Base-by-base conservation (phyloP, 176 grass and related monocot genomes). In the barley (Hordeum vulgare) region DNA sequence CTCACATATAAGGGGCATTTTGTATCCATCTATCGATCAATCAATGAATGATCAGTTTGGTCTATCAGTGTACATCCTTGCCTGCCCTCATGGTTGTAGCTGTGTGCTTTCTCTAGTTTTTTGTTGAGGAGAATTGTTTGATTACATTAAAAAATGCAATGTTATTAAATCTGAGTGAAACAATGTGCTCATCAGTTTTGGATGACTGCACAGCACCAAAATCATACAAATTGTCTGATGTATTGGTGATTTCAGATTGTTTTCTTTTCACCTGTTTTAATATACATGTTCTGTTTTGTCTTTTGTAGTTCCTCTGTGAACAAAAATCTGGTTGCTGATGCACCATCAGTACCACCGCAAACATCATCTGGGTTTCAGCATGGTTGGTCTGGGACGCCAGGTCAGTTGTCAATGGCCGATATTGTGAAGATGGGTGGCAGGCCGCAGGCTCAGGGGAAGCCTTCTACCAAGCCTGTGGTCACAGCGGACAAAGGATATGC, bases 361-460 rank as follows among this genome's bases (percentile, higher is more conserved):
- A 54, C 79, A 62, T 85, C 89, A 65, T 88, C 89, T 87, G 89
- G 83, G 29, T 84, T 93, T 86, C 97, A 92, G 83, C 86, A 91
- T 17, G 74, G 84, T 81, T 96, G 93, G 93, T 90, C 91, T 70
- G 97, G 93, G 75, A 69, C 82, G 1, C 86, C 91, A 34, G 97
- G 93, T 80, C 93, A 92, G 66, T 47, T 92, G 75, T 99, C 97
- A 8, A 92, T 99, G 97, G 97, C 93, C 4, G 97, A 99, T 88
- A 89, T 99, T 80, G 97, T 99, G 29, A 96, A 96, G 86, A 96
- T 89, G 93, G 93, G 51, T 21, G 51, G 97, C 9, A 83, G 88
- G 61, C 88, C 93, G 78, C 89, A 92, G 80, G 78, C 93, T 86
- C 89, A 92, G 80, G 78, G 18, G 23, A 99, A 92, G 80, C 60